Base-by-base conservation (phyloP, 2,329 filamentous ascomycete species). In the Podosphaera leucotricha region DNA sequence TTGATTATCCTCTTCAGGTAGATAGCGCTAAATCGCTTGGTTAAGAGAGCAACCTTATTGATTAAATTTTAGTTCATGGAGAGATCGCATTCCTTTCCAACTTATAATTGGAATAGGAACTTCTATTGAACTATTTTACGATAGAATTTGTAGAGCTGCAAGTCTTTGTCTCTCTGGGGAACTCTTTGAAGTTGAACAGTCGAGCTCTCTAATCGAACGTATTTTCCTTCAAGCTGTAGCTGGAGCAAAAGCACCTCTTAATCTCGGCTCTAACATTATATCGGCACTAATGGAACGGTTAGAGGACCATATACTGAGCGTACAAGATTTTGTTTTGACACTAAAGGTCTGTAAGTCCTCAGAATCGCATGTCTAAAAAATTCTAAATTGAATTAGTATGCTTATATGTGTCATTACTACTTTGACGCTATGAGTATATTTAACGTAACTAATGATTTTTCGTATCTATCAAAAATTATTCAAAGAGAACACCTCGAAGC, bases 381-480 rank as follows among this genome's bases (percentile, higher is more conserved):
- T 33, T 35, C 44, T 45, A 18, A 45, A 43, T 40, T 38, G 16
- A 18, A n/a, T 20, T 57, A 83, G 71, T 90, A 87, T 60, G 74
- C 77, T 1, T 84, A 85, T 55, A 86, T 92, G 81, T 82, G 77
- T 46, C 80, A 85, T 57, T 87, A 82, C 55, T 87, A 83, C 52
- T 79, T 78, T 35, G 87, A 85, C 52, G 72, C 78, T 0, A 63
- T 85, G 2, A 82, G 75, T 48, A 58, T 83, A 3, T 66, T 87
- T 28, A 59, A 75, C 19, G 54, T 56, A 11, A 21, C 15, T 21
- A 46, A 54, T 15, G 49, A 56, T 13, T 45, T 63, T 1, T 50
- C 52, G 3, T 50, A 56, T 7, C 51, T 63, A n/a, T 36, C 33
- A 2, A 38, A 48, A 1, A 49, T 49, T 2, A 49, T 82, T 1